Evolutionary conservation across 2,329 filamentous ascomycete genomes (phyloP), one percentile per base, ranked within the genome.

Genomic region (Phialocephala subalpina): DNA sequence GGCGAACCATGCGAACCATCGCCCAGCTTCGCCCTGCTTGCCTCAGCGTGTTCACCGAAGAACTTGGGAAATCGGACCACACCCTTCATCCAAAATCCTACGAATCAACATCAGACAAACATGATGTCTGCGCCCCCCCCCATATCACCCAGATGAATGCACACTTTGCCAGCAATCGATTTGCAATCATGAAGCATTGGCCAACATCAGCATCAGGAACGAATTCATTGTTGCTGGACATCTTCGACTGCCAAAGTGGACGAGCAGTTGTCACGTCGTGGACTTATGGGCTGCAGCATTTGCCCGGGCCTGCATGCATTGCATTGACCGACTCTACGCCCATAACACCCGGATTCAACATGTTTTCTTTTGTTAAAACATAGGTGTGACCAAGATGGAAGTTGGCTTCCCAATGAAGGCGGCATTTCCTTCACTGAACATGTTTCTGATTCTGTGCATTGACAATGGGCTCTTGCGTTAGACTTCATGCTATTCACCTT

Each of bases 241-340:
- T 18, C 12, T 14, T 53, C 49, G 9, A 33, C 8, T 3, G 25
- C 29, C 25, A 18, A 18, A 27, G 16, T n/a, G 6, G 49, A 33
- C 27, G 12, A 33, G 27, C 14, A 33, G 4, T 16, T 25, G 12
- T 53, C 25, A 53, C 49, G 49, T 53, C 49, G 49, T 53, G 9
- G 7, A 12, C 18, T 25, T 4, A 49, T 49, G 49, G 27, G 16
- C 25, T 53, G 49, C 25, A 29, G 49, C 49, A 11, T 29, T 53
- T 33, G 49, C 49, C 49, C 49, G 49, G 27, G 45, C n/a, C n/a
- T 49, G 49, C 49, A 29, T 53, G 49, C 49, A 29, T 29, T 53
- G 49, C 49, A 29, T 29, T 53, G 49, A 53, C 49, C 25, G 25
- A 53, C 49, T 53, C 27, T 22, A 53, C 27, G 49, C 27, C 49